phyloP scores from a whole-genome alignment of 2,329 filamentous ascomycete species.

The Microthyrium microscopicum region DNA sequence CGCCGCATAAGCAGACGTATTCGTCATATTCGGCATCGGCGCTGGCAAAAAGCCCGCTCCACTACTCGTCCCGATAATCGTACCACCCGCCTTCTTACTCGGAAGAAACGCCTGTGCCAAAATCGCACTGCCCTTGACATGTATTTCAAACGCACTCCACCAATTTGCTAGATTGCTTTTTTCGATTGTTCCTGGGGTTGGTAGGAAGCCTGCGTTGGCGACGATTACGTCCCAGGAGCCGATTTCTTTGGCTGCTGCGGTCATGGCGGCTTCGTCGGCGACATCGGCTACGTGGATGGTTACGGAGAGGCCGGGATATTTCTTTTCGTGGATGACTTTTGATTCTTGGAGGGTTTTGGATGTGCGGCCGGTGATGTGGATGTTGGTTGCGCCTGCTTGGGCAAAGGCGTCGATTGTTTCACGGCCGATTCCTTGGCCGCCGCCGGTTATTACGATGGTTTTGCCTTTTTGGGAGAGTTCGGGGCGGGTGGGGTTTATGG shows the following conservation, averaged over 20 bases:
- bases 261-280: conserved; percentile 3
- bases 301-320: conserved; percentile 1
- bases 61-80: conserved; percentile 5
- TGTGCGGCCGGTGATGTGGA: conserved; percentile 29
- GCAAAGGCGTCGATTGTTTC: conserved; percentile 28
- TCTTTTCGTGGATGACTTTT: conserved; percentile 3
- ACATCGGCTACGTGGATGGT: conserved; percentile 1
- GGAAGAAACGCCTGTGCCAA: conserved; percentile 2
- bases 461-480: conserved; percentile 25
- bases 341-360: conserved; percentile 2
- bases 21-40: conserved; percentile 1
- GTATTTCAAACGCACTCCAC: conserved; percentile 2
- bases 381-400: conserved; percentile 25
- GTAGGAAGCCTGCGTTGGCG: conserved; percentile 4
- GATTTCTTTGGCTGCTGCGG: conserved; percentile 3
- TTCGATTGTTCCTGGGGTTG: not conserved
- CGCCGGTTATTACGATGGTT: conserved; percentile 27
- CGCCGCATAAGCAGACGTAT: conserved; percentile 17
- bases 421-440: conserved; percentile 29
- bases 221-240: conserved; percentile 5
- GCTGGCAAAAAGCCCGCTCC: not conserved
- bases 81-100: conserved; percentile 11
- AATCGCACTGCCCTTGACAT: conserved; percentile 2
- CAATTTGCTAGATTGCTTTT: conserved; percentile 2
- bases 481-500: conserved; percentile 24